These are phyloP conservation scores for Eutypa lata DNA, from an alignment of 2,329 filamentous ascomycete genomes.

Conservation along the genomic window DNA sequence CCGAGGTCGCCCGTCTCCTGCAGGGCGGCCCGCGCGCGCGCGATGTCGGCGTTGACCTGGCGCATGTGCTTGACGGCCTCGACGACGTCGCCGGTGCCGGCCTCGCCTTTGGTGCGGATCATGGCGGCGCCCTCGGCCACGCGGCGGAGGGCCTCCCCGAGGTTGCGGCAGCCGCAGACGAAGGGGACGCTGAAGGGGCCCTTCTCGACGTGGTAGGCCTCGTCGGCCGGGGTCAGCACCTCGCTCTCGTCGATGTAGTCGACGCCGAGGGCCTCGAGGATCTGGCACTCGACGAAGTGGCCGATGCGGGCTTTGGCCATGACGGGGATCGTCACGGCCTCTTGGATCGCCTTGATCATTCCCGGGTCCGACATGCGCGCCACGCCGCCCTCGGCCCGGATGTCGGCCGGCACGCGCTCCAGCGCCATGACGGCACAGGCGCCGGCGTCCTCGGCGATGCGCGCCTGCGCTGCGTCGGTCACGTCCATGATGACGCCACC, in stretches of 20 bases:
- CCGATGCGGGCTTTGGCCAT: constrained; percentile 99
- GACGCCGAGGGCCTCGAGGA: constrained; percentile 89
- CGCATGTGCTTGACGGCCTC: constrained; percentile 97
- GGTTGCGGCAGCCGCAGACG: constrained; percentile 92
- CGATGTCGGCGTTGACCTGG: constrained; percentile 80
- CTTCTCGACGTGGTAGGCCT: constrained; percentile 90
- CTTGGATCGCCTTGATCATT: constrained; percentile 95
- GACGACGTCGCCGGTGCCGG: constrained; percentile 93
- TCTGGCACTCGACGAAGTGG: constrained; percentile 97
- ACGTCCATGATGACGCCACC: constrained; percentile 99
- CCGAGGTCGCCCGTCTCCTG: constrained; percentile 47
- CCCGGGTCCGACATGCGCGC: constrained; percentile 94
- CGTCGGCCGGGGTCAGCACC: constrained; percentile 92
- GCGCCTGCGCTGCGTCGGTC: constrained; percentile 86
- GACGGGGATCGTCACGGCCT: constrained; percentile 91
- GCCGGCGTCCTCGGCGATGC: constrained; percentile 95
- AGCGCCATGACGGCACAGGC: constrained; percentile 97
- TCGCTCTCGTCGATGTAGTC: constrained; percentile 99
- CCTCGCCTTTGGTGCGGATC: constrained; percentile 98
- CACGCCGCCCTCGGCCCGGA: constrained; percentile 86
- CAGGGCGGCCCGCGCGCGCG: constrained; percentile 73
- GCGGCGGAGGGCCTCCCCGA: constrained; percentile 87
- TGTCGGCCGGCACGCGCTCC: constrained; percentile 95
- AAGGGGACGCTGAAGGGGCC: constrained; percentile 78
- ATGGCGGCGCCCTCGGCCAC: constrained; percentile 94